Conservation (phyloP, 768 basidiomycete species). For the Pisolithus sp. region DNA sequence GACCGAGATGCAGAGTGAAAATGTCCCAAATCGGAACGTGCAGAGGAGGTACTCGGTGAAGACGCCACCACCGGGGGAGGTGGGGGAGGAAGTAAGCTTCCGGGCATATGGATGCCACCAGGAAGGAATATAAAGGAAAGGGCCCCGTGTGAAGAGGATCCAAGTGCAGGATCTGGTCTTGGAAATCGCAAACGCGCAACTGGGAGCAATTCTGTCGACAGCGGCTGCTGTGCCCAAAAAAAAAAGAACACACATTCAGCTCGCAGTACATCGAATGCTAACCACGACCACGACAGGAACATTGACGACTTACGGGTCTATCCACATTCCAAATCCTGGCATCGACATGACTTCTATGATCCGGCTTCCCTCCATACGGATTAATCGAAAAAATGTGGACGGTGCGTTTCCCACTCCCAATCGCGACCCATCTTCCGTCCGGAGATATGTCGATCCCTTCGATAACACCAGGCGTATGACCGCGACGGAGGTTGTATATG, state of each 20-base stretch:
- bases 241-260: background rate
- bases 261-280: background rate
- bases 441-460: constrained; percentile 37
- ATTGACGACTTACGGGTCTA: constrained; percentile 34
- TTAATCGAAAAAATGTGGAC: constrained; percentile 72
- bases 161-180: constrained; percentile 22
- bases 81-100: constrained; percentile 33
- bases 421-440: constrained; percentile 63
- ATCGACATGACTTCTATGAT: constrained; percentile 54
- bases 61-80: constrained; percentile 12
- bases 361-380: constrained; percentile 66
- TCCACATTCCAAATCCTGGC: constrained; percentile 50
- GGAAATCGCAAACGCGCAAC: constrained; percentile 46
- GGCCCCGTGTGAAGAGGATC: constrained; percentile 26
- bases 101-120: constrained; percentile 30
- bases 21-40: constrained; percentile 22
- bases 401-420: constrained; percentile 58
- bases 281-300: too few relatives aligned
- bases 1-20: constrained; percentile 26
- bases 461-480: constrained; percentile 61
- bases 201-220: constrained; percentile 49
- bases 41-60: constrained; percentile 22
- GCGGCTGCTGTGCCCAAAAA: constrained; percentile 35
- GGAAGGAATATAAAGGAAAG: constrained; percentile 53
- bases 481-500: constrained; percentile 65